A percentile compares a stretch with the other conserved stretches of the same genome.
Evolutionary conservation across 2,329 filamentous ascomycete species (phyloP).

Genomic region (Pseudocercospora ulei): DNA sequence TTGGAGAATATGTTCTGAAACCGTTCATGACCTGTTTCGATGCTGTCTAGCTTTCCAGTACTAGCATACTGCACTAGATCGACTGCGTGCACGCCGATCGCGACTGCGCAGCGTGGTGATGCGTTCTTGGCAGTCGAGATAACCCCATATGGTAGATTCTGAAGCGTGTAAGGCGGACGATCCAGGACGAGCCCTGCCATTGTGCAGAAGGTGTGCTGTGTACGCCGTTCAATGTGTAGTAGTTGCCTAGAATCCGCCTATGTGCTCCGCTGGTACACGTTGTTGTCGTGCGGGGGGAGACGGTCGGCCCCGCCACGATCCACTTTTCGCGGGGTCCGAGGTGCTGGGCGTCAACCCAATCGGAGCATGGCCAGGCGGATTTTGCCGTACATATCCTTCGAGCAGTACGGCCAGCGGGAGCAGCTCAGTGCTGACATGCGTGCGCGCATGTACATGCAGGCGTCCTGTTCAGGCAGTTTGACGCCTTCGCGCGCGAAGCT

Average conservation of each 20-base stretch:
- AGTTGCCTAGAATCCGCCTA: too few relatives aligned
- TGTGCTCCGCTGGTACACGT: neutral
- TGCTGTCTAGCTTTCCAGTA: constrained; percentile 19
- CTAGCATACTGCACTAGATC: constrained; percentile 26
- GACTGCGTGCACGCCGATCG: constrained; percentile 29
- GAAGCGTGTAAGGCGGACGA: constrained; percentile 25
- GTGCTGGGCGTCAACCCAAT: too few relatives aligned
- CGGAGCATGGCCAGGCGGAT: too few relatives aligned
- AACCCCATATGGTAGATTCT: constrained; percentile 30
- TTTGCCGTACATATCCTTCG: too few relatives aligned
- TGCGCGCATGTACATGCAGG: neutral
- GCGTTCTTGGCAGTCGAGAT: constrained; percentile 25
- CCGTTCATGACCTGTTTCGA: constrained; percentile 17
- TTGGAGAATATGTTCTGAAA: constrained; percentile 23
- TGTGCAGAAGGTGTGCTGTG: too few relatives aligned
- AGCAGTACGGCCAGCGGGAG: too few relatives aligned
- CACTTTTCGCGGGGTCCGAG: constrained; percentile 2
- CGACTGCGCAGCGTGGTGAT: constrained; percentile 29
- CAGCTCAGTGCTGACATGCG: too few relatives aligned
- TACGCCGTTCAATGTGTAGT: too few relatives aligned
- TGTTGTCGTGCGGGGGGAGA: neutral
- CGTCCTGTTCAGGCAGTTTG: constrained; percentile 16
- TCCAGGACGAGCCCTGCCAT: constrained; percentile 25
- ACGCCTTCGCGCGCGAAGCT: constrained; percentile 16
- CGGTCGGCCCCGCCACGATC: constrained; percentile 4